Base-by-base conservation (phyloP, 495 filamentous ascomycete genomes). In the Lichina pygmaea region DNA sequence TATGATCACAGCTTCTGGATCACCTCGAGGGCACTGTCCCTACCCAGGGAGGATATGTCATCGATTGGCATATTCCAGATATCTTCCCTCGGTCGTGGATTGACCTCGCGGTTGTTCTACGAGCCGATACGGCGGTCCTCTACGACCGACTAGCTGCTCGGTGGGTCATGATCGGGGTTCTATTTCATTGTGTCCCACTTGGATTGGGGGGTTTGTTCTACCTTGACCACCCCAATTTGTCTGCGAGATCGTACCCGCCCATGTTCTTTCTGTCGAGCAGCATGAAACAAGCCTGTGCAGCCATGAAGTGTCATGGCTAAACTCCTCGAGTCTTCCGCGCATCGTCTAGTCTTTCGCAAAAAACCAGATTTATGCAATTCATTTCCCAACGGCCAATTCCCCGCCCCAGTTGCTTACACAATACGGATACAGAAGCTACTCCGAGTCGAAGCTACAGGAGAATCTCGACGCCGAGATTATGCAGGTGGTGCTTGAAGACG, bases 11-110 rank as follows among this genome's bases (percentile, higher is more conserved):
- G 81, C 63, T 97, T 12, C 66, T 97, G 33, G 89, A 95, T 57
- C 70, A 77, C 12, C 77, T 97, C 46, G 89, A 97, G 61, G 67
- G 81, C 44, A 11, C 11, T 39, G 36, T 39, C 36, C 36, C 36
- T 39, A 70, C 75, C 50, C 58, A 70, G 30, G 91, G 91, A 48
- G 91, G 91, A 12, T 79, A 73, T 56, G 72, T 99, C 54, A 81
- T 99, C 51, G 91, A 99, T 60, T 99, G 86, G 89, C 89, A 99
- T 59, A 86, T 83, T 0, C 94, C 86, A 61, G 91, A 99, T 55
- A 62, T 95, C 33, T 95, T 99, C 57, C 86, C 91, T 17, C 73
- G 78, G 57, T 76, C 77, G 54, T 92, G 83, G 81, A 78, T 95
- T 52, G 91, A 99, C 55, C 71, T 99, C 2, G 86, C 95, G 0